Base-by-base conservation (phyloP, 2,329 filamentous ascomycete genomes). In the Ceratocystis harringtonii region DNA sequence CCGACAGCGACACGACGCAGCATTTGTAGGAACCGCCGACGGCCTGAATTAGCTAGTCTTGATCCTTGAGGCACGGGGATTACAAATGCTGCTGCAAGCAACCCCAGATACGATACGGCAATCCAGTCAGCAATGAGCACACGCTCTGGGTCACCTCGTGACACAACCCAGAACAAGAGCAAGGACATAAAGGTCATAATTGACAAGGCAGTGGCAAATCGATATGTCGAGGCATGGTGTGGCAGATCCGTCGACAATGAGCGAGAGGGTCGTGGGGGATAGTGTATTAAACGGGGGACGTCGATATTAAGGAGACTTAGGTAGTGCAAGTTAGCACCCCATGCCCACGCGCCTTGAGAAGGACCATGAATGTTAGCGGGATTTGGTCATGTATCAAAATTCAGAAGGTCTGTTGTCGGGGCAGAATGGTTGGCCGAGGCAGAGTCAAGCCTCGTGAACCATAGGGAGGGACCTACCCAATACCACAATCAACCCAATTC, bases 271-370 rank as follows among this genome's bases (percentile, higher is more conserved):
- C 90, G 88, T 50, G 82, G 78, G 48, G 91, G 90, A 75, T 97
- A 97, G 74, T 89, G 86, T 71, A 97, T 90, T 66, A 97, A 81
- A 41, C 85, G 80, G 22, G 90, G 89, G 65, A 95, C 89, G 75
- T 96, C 90, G 77, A 99, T 95, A 73, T 88, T 88, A 72, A 85
- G 79, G 67, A 84, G 76, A 71, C 87, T 81, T 68, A 97, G 85
- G 76, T 90, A 92, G 73, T 96, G 91, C 50, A 97, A 84, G 77
- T 96, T 97, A 70, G 88, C 76, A 69, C 87, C 91, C 91, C 92
- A 99, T 74, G 90, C 91, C 92, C 92, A 97, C 72, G 95, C 86
- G 70, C 90, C 91, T 95, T 25, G 48, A 44, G 32, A 50, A 63
- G 52, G 55, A 41, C 41, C n/a, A 10, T 36, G 12, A 41, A 41